A percentile compares a stretch with the other conserved stretches of the same genome.
phyloP scores from a whole-genome alignment of 176 grass and related monocot species.

The Pontederia paniculata region DNA sequence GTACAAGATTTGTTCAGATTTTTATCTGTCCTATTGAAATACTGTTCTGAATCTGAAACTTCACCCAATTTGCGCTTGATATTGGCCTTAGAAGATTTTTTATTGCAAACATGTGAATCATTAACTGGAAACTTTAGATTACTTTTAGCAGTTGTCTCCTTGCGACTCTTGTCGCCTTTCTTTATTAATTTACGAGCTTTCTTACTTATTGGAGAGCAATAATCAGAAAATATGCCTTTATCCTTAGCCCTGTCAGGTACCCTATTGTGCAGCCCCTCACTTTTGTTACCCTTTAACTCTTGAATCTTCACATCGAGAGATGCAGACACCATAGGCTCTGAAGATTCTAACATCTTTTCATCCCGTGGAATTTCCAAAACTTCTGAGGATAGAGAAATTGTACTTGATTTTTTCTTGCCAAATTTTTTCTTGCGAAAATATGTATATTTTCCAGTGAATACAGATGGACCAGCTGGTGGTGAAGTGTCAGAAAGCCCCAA shows the following conservation, averaged over 20 bases:
- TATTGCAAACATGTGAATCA: not conserved
- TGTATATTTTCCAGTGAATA: conserved; percentile 35
- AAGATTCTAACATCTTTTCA: conserved; percentile 39
- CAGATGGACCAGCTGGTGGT: conserved; percentile 23
- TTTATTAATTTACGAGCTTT: conserved; percentile 4
- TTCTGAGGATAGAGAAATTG: not conserved
- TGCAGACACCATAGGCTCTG: not conserved
- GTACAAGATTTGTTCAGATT: conserved; percentile 14
- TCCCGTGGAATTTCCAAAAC: conserved; percentile 19
- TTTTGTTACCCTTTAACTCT: conserved; percentile 20
- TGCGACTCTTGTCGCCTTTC: not conserved
- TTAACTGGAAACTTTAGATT: not conserved
- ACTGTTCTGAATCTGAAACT: conserved; percentile 25
- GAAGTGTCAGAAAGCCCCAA: not conserved
- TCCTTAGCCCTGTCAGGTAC: not conserved
- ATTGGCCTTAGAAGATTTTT: not conserved
- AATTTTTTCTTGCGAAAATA: conserved; percentile 68
- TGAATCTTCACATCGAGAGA: conserved; percentile 19
- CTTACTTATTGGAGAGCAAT: conserved; percentile 5
- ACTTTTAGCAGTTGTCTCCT: not conserved
- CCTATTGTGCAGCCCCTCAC: not conserved
- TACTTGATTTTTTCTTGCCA: conserved; percentile 30
- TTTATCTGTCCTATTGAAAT: conserved; percentile 14
- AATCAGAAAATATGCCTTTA: not conserved
- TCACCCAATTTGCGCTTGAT: conserved; percentile 4